Evolutionary conservation across 768 basidiomycete species (phyloP), one percentile per base, ranked within the genome.

Genomic region (Butyriboletus loyo): DNA sequence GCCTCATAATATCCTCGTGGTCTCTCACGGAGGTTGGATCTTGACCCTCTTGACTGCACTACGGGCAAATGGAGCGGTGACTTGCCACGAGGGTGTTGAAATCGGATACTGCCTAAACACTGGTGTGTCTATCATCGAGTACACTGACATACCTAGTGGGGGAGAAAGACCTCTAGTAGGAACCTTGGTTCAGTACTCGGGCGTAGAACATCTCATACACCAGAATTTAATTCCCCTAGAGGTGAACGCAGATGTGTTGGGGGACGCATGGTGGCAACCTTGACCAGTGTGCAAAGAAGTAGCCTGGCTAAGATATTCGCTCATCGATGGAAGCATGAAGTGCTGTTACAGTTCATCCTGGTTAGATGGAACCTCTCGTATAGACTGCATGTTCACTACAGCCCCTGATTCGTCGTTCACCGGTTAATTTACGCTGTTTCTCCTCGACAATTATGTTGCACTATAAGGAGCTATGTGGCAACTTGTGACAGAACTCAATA

Each of bases 381-480:
- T 9, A 19, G 15, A 50, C 7, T 19, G 35, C 21, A 24, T 42
- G 19, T 24, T 14, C 24, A 27, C 11, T 35, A 31, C 42, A 25
- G 7, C 52, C 17, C 6, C 25, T 52, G 17, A 24, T 19, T 37
- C 9, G 9, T 32, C 49, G 24, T 34, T 54, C 24, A 32, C 9
- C 14, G 14, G 4, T 21, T 31, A 49, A n/a, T n/a, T n/a, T n/a
- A n/a, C n/a, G n/a, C n/a, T n/a, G n/a, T n/a, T n/a, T n/a, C n/a
- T n/a, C n/a, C n/a, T n/a, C n/a, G n/a, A 28, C 4, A 5, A 36
- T 21, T 38, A 62, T 24, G 47, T 43, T 50, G 43, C 17, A 21
- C 72, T 63, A 61, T 76, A 79, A 7, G 83, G 83, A 21, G 85
- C 74, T 38, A 86, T 82, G 62, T 85, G 84, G 58, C 85, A 86